Percentiles rank a stretch among this genome's conserved stretches.
Evolutionary conservation across 139 green algal genomes (phyloP).

Genomic region (Coelastrella sp.): DNA sequence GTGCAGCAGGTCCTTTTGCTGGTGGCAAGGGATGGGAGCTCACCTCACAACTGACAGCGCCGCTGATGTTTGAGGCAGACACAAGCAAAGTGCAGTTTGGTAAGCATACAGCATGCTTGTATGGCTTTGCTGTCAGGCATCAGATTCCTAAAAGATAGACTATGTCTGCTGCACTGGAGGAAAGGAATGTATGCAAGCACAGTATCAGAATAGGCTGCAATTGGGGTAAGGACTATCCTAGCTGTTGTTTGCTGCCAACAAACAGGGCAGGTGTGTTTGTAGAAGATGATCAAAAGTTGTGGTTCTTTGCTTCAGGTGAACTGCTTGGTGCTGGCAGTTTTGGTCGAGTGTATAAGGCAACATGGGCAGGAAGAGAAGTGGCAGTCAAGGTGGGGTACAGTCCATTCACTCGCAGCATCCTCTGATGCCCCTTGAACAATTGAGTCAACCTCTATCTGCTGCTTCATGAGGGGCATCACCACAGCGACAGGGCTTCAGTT

Average conservation of each 20-base stretch:
- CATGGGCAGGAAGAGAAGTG: conserved; percentile 14
- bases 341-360: conserved; percentile 49
- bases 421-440: too few species aligned
- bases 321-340: conserved; percentile 47
- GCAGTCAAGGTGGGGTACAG: conserved; percentile 50
- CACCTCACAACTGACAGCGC: not conserved
- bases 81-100: not conserved
- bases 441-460: too few species aligned
- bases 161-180: too few species aligned
- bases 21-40: not conserved
- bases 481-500: too few species aligned
- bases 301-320: not conserved
- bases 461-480: too few species aligned
- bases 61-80: not conserved
- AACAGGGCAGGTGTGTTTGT: too few species aligned
- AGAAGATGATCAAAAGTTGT: too few species aligned
- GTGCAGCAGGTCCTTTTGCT: not conserved
- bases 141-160: too few species aligned
- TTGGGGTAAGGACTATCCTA: too few species aligned
- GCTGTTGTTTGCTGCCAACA: not conserved
- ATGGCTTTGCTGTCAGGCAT: not conserved
- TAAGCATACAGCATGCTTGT: not conserved
- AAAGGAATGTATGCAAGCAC: too few species aligned
- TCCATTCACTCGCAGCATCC: too few species aligned
- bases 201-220: too few species aligned